Percentiles rank a stretch among this genome's conserved stretches.
Evolutionary conservation across 805 yeast species (phyloP).

Genomic region (Vanderwaltozyma yarrowii): DNA sequence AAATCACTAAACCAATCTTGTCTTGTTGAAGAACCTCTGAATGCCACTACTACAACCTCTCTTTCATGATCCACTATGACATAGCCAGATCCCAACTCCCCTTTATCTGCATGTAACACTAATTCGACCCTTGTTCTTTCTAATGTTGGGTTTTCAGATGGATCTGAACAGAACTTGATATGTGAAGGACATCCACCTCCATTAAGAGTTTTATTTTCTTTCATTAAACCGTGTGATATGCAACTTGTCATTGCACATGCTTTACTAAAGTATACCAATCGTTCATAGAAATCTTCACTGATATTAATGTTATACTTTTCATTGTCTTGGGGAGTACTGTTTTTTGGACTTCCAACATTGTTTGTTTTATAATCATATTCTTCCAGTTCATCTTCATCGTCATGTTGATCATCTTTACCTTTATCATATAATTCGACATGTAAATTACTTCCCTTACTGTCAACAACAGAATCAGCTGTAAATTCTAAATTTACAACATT

Average conservation of each 20-base stretch:
- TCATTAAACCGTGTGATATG: constrained; percentile 17
- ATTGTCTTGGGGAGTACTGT: too few species aligned
- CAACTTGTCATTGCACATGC: constrained; percentile 31
- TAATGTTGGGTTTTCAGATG: constrained; percentile 17
- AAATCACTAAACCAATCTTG: constrained; percentile 58
- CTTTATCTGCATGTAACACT: constrained; percentile 33
- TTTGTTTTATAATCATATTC: too few species aligned
- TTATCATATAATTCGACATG: too few species aligned
- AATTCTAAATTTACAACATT: too few species aligned
- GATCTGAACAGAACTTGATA: constrained; percentile 24
- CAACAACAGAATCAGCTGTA: too few species aligned
- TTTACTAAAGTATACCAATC: constrained; percentile 25
- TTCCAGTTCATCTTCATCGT: not conserved
- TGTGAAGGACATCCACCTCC: constrained; percentile 28
- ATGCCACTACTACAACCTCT: constrained; percentile 38
- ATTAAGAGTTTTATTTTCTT: constrained; percentile 16
- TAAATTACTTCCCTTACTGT: too few species aligned
- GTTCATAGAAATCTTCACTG: constrained; percentile 15
- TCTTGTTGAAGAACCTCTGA: constrained; percentile 53
- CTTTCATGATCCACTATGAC: constrained; percentile 39
- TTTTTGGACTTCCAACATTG: not conserved
- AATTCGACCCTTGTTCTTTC: constrained; percentile 29
- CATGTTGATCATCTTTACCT: not conserved
- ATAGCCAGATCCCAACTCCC: constrained; percentile 46
- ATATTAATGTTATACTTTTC: not conserved